Evolutionary conservation across 495 filamentous ascomycete genomes (phyloP).

Genomic region (Xylaria intraflava): DNA sequence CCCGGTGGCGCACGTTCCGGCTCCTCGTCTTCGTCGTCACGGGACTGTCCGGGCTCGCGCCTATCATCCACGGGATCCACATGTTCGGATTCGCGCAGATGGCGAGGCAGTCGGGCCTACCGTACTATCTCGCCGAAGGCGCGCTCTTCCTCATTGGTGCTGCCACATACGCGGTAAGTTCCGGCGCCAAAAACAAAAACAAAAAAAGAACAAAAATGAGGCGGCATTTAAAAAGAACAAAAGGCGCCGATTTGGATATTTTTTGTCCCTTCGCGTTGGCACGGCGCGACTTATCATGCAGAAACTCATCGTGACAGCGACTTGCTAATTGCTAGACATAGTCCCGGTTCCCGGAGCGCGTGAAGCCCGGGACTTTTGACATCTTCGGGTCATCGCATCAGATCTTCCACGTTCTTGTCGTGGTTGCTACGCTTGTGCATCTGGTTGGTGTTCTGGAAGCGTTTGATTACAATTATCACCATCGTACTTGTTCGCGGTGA

Average conservation of each 20-base stretch:
- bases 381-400: conserved; percentile 58
- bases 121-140: conserved; percentile 37
- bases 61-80: conserved; percentile 39
- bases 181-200: too few species aligned
- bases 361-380: conserved; percentile 47
- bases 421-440: conserved; percentile 53
- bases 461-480: conserved; percentile 42
- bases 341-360: conserved; percentile 34
- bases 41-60: conserved; percentile 41
- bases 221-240: too few species aligned
- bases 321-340: too few species aligned
- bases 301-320: too few species aligned
- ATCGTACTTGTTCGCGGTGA: conserved; percentile 18
- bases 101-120: conserved; percentile 37
- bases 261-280: too few species aligned
- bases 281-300: too few species aligned
- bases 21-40: conserved; percentile 40
- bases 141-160: conserved; percentile 32
- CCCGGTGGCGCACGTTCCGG: conserved; percentile 28
- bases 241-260: too few species aligned
- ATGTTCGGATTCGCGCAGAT: conserved; percentile 37
- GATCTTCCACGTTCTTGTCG: conserved; percentile 58
- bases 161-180: conserved; percentile 38
- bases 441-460: conserved; percentile 51
- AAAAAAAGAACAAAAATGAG: too few species aligned